Conservation (phyloP, 176 grass and related monocot species). For the Oryza nivara region DNA sequence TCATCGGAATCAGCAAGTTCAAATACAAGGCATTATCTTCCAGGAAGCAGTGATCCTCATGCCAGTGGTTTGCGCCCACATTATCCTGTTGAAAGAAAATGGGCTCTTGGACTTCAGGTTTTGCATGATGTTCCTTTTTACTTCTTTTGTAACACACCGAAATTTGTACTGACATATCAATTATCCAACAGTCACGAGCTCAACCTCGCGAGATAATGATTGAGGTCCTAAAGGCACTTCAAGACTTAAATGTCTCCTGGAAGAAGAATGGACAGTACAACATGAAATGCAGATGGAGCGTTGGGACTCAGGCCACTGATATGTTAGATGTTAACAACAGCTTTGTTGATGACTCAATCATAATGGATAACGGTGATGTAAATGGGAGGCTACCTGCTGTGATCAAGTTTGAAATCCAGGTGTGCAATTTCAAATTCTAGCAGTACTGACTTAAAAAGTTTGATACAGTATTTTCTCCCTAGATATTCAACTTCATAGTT, state of each 20-base stretch:
- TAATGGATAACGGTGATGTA: conserved; percentile 62
- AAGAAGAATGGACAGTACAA: conserved; percentile 98
- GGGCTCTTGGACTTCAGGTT: conserved; percentile 99
- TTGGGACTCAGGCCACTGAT: conserved; percentile 51
- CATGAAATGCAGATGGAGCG: conserved; percentile 87
- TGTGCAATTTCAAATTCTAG: conserved; percentile 18
- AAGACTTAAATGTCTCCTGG: conserved; percentile 91
- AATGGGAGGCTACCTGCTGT: conserved; percentile 53
- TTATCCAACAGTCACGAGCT: conserved; percentile 77
- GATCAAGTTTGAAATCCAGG: conserved; percentile 99
- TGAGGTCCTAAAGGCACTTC: conserved; percentile 86
- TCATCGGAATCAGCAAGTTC: conserved; percentile 44
- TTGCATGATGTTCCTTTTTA: conserved; percentile 33
- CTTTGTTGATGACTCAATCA: conserved; percentile 62
- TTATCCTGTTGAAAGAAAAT: conserved; percentile 80
- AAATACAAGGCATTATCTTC: conserved; percentile 46
- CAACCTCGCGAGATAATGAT: conserved; percentile 95
- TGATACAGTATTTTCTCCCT: conserved; percentile 19
- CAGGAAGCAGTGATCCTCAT: conserved; percentile 63
- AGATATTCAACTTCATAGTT: conserved; percentile 18
- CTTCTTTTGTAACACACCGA: conserved; percentile 24
- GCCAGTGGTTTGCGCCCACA: conserved; percentile 49
- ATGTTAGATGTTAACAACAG: conserved; percentile 57
- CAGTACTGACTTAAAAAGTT: conserved; percentile 8
- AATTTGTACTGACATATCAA: conserved; percentile 39